Base-by-base conservation (phyloP, 176 grass and related monocot genomes). In the Lolium multiflorum region DNA sequence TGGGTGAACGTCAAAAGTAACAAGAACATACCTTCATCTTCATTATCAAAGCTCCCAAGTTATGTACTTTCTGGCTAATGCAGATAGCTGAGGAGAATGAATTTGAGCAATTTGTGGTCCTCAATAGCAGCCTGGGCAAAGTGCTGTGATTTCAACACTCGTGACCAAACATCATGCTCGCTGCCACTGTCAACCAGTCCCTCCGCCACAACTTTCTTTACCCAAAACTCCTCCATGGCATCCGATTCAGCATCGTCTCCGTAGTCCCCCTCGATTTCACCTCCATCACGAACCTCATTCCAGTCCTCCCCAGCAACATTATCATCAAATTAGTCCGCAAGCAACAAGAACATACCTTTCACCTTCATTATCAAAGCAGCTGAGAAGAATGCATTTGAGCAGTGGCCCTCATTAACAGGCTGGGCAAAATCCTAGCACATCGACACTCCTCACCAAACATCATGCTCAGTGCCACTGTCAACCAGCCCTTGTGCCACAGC, bases 131-230 rank as follows among this genome's bases (percentile, higher is more conserved):
- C 0, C 31, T 28, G 10, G 24, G 18, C 3, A 49, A 50, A 80
- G 21, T 44, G 13, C 28, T 81, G 71, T 9, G 22, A 65, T 12
- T 41, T 72, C 38, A 24, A 38, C 17, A 15, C 28, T 41, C 50
- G 15, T 98, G 85, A 98, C 95, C 95, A 98, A 83, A 88, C 89
- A 87, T 98, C 91, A 77, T 77, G 46, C 37, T 83, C 82, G 43
- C 9, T 90, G 51, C 49, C 78, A 51, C 74, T 55, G n/a, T 86
- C 87, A 84, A 91, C 70, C 35, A 90, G 41, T 9, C 91, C 95
- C 14, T 88, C 89, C 16, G 49, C 80, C 21, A 76, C 59, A 69
- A 87, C 92, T 67, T 91, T 98, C 71, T 91, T 95, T 47, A 98
- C 83, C 95, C 95, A 98, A 82, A 98, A 95, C 64, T 93, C 82